phyloP scores from a whole-genome alignment of 208 protist species.

The Baffinella frigidus region DNA sequence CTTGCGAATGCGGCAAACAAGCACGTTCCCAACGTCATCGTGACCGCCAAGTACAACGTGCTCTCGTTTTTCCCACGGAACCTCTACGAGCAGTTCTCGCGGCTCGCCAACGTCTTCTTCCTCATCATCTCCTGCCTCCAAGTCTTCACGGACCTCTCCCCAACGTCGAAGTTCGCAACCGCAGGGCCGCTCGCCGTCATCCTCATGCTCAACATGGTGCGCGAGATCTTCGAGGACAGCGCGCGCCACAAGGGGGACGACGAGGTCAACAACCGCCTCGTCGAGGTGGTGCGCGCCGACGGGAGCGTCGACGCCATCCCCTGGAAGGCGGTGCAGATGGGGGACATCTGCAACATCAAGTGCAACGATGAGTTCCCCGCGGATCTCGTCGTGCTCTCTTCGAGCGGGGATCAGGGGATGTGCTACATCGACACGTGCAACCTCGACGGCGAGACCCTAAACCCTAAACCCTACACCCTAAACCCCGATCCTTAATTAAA shows the following conservation, averaged over 20 bases:
- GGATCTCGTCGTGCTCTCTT: slow-evolving; percentile 60
- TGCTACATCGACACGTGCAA: slow-evolving; percentile 69
- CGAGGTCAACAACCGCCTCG: slow-evolving; percentile 59
- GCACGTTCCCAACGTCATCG: slow-evolving; percentile 38
- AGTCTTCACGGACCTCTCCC: slow-evolving; percentile 61
- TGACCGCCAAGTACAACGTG: slow-evolving; percentile 64
- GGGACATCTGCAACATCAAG: slow-evolving; percentile 64
- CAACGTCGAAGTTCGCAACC: slow-evolving; percentile 55
- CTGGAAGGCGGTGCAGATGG: slow-evolving; percentile 61
- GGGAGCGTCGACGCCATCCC: background rate
- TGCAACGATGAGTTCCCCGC: slow-evolving; percentile 61
- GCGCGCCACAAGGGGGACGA: slow-evolving; percentile 45
- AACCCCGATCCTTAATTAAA: too few species aligned
- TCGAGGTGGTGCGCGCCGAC: slow-evolving; percentile 2
- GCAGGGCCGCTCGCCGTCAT: slow-evolving; percentile 51
- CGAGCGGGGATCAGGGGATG: slow-evolving; percentile 53
- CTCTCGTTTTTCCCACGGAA: slow-evolving; percentile 62
- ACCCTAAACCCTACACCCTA: too few species aligned
- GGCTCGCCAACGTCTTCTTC: slow-evolving; percentile 63
- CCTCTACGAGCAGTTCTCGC: slow-evolving; percentile 64
- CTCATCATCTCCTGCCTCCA: slow-evolving; percentile 63
- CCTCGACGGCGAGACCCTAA: slow-evolving; percentile 68
- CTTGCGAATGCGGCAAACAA: background rate
- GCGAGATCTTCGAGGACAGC: slow-evolving; percentile 63
- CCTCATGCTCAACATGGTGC: slow-evolving; percentile 42